Evolutionary conservation across 768 basidiomycete genomes (phyloP), one percentile per base, ranked within the genome.

Genomic region (Roridomyces roridus): DNA sequence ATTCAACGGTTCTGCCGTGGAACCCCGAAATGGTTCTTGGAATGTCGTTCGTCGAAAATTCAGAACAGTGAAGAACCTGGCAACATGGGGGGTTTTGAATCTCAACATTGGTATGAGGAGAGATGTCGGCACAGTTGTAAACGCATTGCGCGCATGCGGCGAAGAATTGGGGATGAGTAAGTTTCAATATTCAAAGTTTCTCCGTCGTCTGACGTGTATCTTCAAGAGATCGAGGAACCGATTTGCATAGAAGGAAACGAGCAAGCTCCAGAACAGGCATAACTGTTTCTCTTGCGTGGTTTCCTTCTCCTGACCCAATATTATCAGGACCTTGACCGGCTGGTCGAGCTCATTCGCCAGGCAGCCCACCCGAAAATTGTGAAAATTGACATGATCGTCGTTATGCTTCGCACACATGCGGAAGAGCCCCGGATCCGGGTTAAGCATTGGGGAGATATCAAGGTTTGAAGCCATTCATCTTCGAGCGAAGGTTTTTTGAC

Each of bases 361-460:
- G 23, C 12, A 31, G 26, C 26, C 31, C 10, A 34, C n/a, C n/a
- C n/a, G n/a, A n/a, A n/a, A n/a, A n/a, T n/a, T n/a, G n/a, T n/a
- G 15, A 10, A 52, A 5, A 43, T 57, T 7, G 52, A 70, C 28
- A 50, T 87, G 14, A 65, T 89, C 0, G 39, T 89, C 5, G 79
- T 80, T 0, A 70, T 90, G 5, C 74, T 88, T 17, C 85, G 87
- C 0, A 57, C 70, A 0, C 72, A 74, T 14, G 85, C 84, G 0
- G 77, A 76, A 0, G 77, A 77, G 0, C 72, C 84, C n/a, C n/a
- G n/a, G n/a, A n/a, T n/a, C n/a, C n/a, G n/a, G n/a, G n/a, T n/a
- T 21, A 89, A 89, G 56, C 74, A 76, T 21, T 85, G 80, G 77
- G 85, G 87, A 0, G 86, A 87, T 63, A 66, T 73, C 14, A 59